These are phyloP conservation scores for Aquilaria sinensis DNA, from an alignment of 345 rosid species.

Conservation along the genomic window DNA sequence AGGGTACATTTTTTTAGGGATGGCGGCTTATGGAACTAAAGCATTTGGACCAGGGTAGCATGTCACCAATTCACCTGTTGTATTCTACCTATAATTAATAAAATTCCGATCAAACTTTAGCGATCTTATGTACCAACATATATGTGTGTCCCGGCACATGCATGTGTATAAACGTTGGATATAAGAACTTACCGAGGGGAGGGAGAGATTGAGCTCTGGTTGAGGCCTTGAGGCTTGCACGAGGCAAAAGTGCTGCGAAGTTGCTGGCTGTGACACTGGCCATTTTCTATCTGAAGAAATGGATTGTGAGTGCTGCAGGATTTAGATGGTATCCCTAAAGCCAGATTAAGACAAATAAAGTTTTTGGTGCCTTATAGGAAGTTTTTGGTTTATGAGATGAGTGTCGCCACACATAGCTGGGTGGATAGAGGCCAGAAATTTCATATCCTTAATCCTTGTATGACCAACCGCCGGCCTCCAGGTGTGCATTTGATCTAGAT, in stretches of 20 bases:
- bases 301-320: background rate
- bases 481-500: constrained; percentile 12
- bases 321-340: background rate
- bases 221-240: constrained; percentile 18
- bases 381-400: background rate
- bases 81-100: no score
- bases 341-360: background rate
- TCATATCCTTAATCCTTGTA: constrained; percentile 27
- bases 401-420: constrained; percentile 6
- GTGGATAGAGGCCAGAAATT: constrained; percentile 20
- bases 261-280: constrained; percentile 30
- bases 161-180: background rate
- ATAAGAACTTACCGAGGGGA: constrained; percentile 28
- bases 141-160: background rate
- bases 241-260: constrained; percentile 14
- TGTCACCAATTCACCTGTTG: no score
- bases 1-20: background rate
- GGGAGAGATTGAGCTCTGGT: constrained; percentile 23
- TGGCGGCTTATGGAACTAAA: background rate
- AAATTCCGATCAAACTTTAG: no score
- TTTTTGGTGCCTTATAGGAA: no score
- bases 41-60: no score
- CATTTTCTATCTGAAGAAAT: constrained; percentile 16
- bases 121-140: no score
- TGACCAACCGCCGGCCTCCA: constrained; percentile 36